These are phyloP conservation scores for Ascocoryne sarcoides DNA, from an alignment of 2,329 filamentous ascomycete genomes.

Conservation along the genomic window DNA sequence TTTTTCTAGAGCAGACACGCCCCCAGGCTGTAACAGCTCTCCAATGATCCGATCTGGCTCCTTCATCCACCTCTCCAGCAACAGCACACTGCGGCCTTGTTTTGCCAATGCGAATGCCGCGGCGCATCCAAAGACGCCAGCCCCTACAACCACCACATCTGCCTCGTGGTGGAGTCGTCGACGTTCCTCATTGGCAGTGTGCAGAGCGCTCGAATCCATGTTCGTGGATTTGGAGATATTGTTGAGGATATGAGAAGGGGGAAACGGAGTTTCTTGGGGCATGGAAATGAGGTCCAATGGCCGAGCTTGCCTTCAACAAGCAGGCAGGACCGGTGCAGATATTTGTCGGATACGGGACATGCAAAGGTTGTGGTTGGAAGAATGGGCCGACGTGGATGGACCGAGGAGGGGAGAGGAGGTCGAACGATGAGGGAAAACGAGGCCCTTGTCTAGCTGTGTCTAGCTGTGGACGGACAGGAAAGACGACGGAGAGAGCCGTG, in stretches of 20 bases:
- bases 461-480: neutral
- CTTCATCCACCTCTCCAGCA: conserved; percentile 82
- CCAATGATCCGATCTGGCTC: conserved; percentile 95
- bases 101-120: conserved; percentile 75
- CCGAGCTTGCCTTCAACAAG: neutral
- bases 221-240: conserved; percentile 10
- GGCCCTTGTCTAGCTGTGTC: neutral
- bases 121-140: conserved; percentile 82
- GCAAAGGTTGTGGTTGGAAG: conserved; percentile 1
- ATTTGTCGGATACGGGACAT: conserved; percentile 8
- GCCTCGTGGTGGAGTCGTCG: conserved; percentile 51
- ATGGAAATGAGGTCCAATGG: neutral
- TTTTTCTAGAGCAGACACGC: conserved; percentile 69
- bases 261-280: neutral
- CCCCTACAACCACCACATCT: conserved; percentile 88
- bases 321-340: conserved; percentile 2
- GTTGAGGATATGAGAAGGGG: conserved; percentile 3
- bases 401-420: conserved; percentile 5
- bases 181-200: conserved; percentile 31
- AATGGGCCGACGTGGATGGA: conserved; percentile 12
- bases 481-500: conserved; percentile 8
- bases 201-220: conserved; percentile 1
- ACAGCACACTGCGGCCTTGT: conserved; percentile 82
- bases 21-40: conserved; percentile 88
- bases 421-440: conserved; percentile 7